Conservation (phyloP, 257 asterid species). For the Lantana camara region DNA sequence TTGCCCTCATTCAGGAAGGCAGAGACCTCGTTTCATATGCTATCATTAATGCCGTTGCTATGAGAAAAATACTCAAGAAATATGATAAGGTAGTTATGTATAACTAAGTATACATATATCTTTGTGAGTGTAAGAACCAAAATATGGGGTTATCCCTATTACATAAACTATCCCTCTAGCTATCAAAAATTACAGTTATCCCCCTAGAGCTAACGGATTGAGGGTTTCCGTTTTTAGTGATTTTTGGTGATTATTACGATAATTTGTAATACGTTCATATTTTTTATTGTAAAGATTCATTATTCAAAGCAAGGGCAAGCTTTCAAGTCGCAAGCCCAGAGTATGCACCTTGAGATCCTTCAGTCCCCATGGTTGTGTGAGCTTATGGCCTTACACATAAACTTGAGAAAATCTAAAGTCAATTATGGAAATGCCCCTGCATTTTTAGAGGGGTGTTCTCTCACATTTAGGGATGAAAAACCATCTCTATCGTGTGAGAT, state of each 20-base stretch:
- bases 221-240: no score
- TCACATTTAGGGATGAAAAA: constrained; percentile 54
- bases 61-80: constrained; percentile 96
- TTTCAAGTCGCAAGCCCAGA: constrained; percentile 82
- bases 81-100: constrained; percentile 65
- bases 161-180: no score
- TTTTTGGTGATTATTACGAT: no score
- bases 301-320: constrained; percentile 96
- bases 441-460: constrained; percentile 67
- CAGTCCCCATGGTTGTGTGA: constrained; percentile 98
- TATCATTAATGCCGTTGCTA: constrained; percentile 76
- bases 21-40: constrained; percentile 79
- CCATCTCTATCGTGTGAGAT: constrained; percentile 78
- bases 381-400: constrained; percentile 88
- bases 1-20: constrained; percentile 72
- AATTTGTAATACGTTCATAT: neutral
- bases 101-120: no score
- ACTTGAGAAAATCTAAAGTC: constrained; percentile 47
- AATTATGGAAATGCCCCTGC: constrained; percentile 39
- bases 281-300: constrained; percentile 58
- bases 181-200: no score
- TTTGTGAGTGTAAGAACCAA: no score
- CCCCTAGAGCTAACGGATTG: no score
- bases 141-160: no score
- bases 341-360: constrained; percentile 83